Conservation (phyloP, 305 asterid species). For the Solanum hybrid region DNA sequence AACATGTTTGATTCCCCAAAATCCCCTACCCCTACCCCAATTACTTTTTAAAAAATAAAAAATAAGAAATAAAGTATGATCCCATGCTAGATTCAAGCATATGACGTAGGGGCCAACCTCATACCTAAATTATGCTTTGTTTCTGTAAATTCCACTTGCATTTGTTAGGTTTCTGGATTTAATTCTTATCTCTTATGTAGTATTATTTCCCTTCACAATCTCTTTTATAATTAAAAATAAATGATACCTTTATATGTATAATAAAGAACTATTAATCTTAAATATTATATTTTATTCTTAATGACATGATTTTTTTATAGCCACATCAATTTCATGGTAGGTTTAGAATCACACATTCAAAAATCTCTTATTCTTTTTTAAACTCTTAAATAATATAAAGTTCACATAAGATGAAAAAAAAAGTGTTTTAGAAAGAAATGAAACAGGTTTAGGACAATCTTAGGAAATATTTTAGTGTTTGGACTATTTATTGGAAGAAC, state of each 20-base stretch:
- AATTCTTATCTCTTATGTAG: background rate
- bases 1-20: background rate
- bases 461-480: background rate
- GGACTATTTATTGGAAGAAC: background rate
- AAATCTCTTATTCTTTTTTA: background rate
- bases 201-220: background rate
- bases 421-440: background rate
- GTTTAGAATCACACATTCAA: background rate
- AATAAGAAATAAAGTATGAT: background rate
- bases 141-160: background rate
- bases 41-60: background rate
- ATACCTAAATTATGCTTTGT: conserved; percentile 1
- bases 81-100: background rate
- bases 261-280: background rate
- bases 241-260: background rate
- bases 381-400: background rate
- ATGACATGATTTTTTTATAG: background rate
- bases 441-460: background rate
- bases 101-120: background rate
- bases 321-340: background rate
- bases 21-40: background rate
- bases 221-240: background rate
- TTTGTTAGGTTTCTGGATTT: background rate
- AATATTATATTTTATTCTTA: background rate
- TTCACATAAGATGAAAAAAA: background rate